phyloP scores from a whole-genome alignment of 192 early-diverging fungal genomes.

The Radiomyces spectabilis region DNA sequence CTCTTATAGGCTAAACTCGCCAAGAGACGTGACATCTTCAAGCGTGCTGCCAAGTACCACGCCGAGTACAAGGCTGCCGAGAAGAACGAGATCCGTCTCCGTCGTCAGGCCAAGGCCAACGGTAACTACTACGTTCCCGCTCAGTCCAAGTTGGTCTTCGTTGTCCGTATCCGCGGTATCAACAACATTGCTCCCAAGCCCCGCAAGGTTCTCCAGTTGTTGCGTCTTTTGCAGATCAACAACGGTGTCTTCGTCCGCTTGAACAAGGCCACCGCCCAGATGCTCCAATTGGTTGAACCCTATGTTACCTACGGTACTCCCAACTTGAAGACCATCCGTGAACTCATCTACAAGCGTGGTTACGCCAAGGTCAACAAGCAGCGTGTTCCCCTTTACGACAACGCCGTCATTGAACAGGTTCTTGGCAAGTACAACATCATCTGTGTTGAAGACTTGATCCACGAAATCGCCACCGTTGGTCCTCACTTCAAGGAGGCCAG shows the following conservation, averaged over 20 bases:
- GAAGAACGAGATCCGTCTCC: slow-evolving; percentile 84
- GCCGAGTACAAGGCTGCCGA: slow-evolving; percentile 92
- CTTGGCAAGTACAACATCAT: slow-evolving; percentile 94
- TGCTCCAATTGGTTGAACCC: slow-evolving; percentile 94
- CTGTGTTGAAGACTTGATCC: slow-evolving; percentile 96
- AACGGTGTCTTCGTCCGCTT: slow-evolving; percentile 91
- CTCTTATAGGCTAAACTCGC: slow-evolving; percentile 35
- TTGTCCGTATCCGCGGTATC: slow-evolving; percentile 99
- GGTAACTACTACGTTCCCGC: slow-evolving; percentile 93
- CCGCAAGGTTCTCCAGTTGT: slow-evolving; percentile 96
- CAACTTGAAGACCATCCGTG: slow-evolving; percentile 96
- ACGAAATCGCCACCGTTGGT: slow-evolving; percentile 98
- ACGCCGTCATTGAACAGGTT: slow-evolving; percentile 85
- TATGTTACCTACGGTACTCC: slow-evolving; percentile 93
- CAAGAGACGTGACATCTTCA: slow-evolving; percentile 96
- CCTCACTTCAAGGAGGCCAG: slow-evolving; percentile 90
- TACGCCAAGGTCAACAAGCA: slow-evolving; percentile 98
- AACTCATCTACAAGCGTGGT: slow-evolving; percentile 99
- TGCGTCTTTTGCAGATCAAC: slow-evolving; percentile 99
- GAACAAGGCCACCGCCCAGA: slow-evolving; percentile 93
- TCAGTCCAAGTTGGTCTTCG: slow-evolving; percentile 95
- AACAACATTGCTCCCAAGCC: slow-evolving; percentile 99
- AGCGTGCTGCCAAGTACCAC: slow-evolving; percentile 97
- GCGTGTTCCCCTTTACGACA: slow-evolving; percentile 89
- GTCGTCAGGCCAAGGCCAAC: slow-evolving; percentile 83